These are phyloP conservation scores for Hypomyces perniciosus DNA, from an alignment of 2,329 filamentous ascomycete species.

Conservation along the genomic window DNA sequence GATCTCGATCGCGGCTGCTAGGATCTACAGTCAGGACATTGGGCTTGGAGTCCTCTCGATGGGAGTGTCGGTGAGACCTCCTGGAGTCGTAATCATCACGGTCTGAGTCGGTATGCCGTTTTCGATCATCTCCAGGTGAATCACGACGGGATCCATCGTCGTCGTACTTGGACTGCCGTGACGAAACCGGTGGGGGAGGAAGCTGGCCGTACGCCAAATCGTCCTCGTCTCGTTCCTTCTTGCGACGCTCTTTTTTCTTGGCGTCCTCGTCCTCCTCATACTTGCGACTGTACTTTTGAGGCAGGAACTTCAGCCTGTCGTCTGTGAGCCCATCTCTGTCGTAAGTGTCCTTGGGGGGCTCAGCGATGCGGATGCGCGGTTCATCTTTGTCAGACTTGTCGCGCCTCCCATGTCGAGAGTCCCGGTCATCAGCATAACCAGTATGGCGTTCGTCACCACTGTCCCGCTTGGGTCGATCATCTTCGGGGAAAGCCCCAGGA, in stretches of 20 bases:
- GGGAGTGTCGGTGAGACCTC: conserved; percentile 13
- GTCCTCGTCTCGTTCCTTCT: conserved; percentile 32
- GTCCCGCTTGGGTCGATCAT: conserved; percentile 19
- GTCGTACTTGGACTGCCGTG: background rate
- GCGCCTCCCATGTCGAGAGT: conserved; percentile 14
- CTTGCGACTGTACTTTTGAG: conserved; percentile 41
- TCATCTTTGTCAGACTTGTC: conserved; percentile 17
- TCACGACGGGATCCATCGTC: conserved; percentile 17
- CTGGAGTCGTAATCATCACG: conserved; percentile 2
- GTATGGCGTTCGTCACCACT: conserved; percentile 15
- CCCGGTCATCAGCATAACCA: conserved; percentile 22
- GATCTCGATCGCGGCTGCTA: conserved; percentile 28
- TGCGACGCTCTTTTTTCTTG: conserved; percentile 23
- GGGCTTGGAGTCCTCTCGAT: conserved; percentile 31
- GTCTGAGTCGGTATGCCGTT: conserved; percentile 9
- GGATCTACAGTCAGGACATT: conserved; percentile 40
- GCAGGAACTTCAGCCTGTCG: conserved; percentile 39
- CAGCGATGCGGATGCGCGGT: conserved; percentile 14
- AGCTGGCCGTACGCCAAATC: conserved; percentile 46
- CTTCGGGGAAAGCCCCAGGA: conserved; percentile 30
- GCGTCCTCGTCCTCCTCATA: conserved; percentile 21
- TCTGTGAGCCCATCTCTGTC: conserved; percentile 23
- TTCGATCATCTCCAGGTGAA: background rate
- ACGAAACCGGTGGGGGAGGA: conserved; percentile 17
- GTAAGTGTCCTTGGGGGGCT: conserved; percentile 16